Evolutionary conservation across 805 yeast genomes (phyloP).

Genomic region (Pichia manshurica): DNA sequence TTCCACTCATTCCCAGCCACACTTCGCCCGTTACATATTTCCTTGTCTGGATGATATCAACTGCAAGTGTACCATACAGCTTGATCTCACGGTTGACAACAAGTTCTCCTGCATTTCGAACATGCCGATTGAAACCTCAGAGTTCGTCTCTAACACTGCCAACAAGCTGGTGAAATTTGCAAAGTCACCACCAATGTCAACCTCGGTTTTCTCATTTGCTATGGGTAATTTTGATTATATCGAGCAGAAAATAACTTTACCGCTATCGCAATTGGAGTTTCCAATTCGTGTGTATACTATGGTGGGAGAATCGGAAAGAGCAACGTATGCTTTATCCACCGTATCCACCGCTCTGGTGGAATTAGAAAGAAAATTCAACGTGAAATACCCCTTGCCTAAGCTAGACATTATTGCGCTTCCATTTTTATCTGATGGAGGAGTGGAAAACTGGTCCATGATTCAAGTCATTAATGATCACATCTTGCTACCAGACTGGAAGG

Average conservation of each 20-base stretch:
- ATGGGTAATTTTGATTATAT: conserved; percentile 61
- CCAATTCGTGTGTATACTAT: conserved; percentile 55
- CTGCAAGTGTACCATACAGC: conserved; percentile 45
- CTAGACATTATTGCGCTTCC: conserved; percentile 67
- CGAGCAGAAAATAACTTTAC: conserved; percentile 31
- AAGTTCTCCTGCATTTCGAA: conserved; percentile 50
- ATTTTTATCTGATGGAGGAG: conserved; percentile 68
- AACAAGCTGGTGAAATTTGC: conserved; percentile 39
- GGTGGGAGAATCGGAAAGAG: conserved; percentile 43
- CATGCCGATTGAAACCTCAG: conserved; percentile 30
- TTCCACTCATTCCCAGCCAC: conserved; percentile 72
- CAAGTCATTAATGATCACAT: conserved; percentile 51
- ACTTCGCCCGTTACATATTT: conserved; percentile 53
- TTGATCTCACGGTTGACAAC: conserved; percentile 42
- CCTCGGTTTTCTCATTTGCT: conserved; percentile 63
- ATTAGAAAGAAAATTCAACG: conserved; percentile 39
- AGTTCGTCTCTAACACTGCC: conserved; percentile 15
- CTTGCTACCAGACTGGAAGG: conserved; percentile 31
- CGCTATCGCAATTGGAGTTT: conserved; percentile 19
- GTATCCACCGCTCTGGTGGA: conserved; percentile 44
- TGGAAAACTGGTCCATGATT: conserved; percentile 74
- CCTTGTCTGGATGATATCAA: conserved; percentile 67
- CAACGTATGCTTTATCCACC: conserved; percentile 45
- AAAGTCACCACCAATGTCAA: conserved; percentile 52
- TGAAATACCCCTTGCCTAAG: conserved; percentile 52